Percentiles rank a stretch among this genome's conserved stretches.
Conservation (phyloP, 108 stramenopile species). For the Schizochytrium sp. region DNA sequence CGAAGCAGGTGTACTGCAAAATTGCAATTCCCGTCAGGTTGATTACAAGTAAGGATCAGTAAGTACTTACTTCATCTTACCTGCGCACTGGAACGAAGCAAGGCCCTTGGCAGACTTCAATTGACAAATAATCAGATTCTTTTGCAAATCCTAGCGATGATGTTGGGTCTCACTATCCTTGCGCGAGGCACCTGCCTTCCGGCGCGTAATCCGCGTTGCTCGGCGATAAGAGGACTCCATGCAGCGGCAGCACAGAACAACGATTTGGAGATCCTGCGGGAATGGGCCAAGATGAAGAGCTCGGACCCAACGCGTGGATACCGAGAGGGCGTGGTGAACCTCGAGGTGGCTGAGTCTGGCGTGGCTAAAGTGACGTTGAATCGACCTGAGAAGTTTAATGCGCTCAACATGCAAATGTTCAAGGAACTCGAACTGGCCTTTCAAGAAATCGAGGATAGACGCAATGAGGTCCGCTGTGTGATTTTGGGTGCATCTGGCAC, state of each 20-base stretch:
- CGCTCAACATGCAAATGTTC: slow-evolving; percentile 60
- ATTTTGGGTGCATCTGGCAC: neutral
- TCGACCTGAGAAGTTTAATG: slow-evolving; percentile 61
- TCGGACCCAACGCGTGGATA: neutral
- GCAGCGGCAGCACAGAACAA: neutral
- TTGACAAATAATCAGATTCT: too few relatives aligned
- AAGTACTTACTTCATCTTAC: too few relatives aligned
- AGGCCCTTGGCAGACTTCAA: too few relatives aligned
- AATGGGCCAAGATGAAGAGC: neutral
- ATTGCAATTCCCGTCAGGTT: too few relatives aligned
- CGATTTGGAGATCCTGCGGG: neutral
- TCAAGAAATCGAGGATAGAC: neutral
- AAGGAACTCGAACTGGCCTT: slow-evolving; percentile 38
- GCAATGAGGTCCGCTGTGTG: neutral
- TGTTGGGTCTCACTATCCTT: too few relatives aligned
- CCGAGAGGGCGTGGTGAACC: neutral
- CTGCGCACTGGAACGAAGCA: too few relatives aligned
- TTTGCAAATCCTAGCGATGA: too few relatives aligned
- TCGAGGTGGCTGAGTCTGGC: neutral
- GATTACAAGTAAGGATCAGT: too few relatives aligned
- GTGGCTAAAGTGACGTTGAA: slow-evolving; percentile 31
- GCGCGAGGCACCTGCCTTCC: too few relatives aligned
- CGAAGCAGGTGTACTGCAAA: too few relatives aligned
- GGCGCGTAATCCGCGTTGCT: too few relatives aligned
- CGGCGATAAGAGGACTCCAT: too few relatives aligned